Evolutionary conservation across 2,329 filamentous ascomycete genomes (phyloP).

Genomic region (Fusarium armeniacum): DNA sequence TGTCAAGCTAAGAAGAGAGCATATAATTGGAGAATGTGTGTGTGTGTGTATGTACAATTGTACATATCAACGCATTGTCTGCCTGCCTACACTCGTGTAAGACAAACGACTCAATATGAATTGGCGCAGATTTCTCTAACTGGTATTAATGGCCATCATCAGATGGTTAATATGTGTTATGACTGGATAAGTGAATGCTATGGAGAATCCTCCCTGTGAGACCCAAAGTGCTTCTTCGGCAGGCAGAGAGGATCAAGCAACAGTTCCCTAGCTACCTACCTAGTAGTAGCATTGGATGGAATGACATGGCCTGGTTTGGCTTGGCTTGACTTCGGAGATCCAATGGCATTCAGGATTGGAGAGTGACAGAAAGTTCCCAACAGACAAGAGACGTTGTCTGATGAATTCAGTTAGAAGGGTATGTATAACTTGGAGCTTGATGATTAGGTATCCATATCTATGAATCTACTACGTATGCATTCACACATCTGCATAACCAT

Average conservation of each 20-base stretch:
- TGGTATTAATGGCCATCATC: background rate
- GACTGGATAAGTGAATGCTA: background rate
- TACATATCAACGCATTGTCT: background rate
- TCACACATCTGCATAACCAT: background rate
- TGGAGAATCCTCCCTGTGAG: background rate
- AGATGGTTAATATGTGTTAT: conserved; percentile 12
- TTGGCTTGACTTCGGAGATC: conserved; percentile 19
- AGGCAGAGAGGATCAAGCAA: conserved; percentile 10
- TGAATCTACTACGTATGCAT: background rate
- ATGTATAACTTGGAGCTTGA: background rate
- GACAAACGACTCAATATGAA: conserved; percentile 19
- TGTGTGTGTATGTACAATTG: background rate
- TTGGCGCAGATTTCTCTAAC: background rate
- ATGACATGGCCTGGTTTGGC: conserved; percentile 15
- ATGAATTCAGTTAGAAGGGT: conserved; percentile 10
- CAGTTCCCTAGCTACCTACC: background rate
- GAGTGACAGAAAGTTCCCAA: conserved; percentile 8
- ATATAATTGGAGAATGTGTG: conserved; percentile 4
- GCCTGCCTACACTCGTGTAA: conserved; percentile 22
- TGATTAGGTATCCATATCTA: background rate
- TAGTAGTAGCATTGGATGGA: conserved; percentile 16
- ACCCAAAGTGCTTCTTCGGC: conserved; percentile 7
- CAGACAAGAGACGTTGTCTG: conserved; percentile 2
- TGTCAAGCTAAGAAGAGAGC: conserved; percentile 24
- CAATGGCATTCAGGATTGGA: conserved; percentile 20